These are phyloP conservation scores for Dentipellis fragilis DNA, from an alignment of 768 basidiomycete genomes.

Conservation along the genomic window DNA sequence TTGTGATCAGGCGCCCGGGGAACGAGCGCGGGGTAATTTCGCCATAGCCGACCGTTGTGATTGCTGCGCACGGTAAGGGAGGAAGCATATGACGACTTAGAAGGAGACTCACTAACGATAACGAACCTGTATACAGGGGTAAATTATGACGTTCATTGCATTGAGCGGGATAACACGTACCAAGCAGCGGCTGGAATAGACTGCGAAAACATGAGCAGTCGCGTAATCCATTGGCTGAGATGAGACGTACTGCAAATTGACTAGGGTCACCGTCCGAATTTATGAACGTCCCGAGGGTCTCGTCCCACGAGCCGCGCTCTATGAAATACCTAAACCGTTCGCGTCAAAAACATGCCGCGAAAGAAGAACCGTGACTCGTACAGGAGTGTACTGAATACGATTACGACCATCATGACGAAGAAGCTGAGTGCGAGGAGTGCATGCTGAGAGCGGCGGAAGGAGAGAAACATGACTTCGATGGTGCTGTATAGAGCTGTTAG, in stretches of 20 bases:
- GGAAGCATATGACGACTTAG: no score
- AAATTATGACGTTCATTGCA: slow-evolving; percentile 2
- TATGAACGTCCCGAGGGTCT: slow-evolving; percentile 66
- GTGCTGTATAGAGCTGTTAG: slow-evolving; percentile 35
- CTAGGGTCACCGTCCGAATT: slow-evolving; percentile 79
- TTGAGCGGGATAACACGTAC: slow-evolving; percentile 31
- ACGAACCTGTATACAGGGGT: slow-evolving; percentile 43
- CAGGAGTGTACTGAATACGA: slow-evolving; percentile 82
- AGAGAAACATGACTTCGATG: slow-evolving; percentile 89
- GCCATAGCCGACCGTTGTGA: slow-evolving; percentile 86
- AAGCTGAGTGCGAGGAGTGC: slow-evolving; percentile 81
- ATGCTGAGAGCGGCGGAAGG: slow-evolving; percentile 77
- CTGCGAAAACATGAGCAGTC: slow-evolving; percentile 19
- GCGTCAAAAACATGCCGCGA: no score
- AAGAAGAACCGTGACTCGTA: slow-evolving; percentile 23
- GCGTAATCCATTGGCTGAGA: background rate
- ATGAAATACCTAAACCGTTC: slow-evolving; percentile 59
- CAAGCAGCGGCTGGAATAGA: slow-evolving; percentile 71
- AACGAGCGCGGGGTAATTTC: slow-evolving; percentile 85
- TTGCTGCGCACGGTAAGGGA: slow-evolving; percentile 35
- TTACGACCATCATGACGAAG: slow-evolving; percentile 80
- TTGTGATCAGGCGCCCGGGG: slow-evolving; percentile 76
- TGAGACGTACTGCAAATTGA: slow-evolving; percentile 53
- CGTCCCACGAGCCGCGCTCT: slow-evolving; percentile 87
- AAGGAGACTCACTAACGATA: slow-evolving; percentile 53